phyloP scores from a whole-genome alignment of 108 stramenopile genomes.

The Bacterosira constricta region DNA sequence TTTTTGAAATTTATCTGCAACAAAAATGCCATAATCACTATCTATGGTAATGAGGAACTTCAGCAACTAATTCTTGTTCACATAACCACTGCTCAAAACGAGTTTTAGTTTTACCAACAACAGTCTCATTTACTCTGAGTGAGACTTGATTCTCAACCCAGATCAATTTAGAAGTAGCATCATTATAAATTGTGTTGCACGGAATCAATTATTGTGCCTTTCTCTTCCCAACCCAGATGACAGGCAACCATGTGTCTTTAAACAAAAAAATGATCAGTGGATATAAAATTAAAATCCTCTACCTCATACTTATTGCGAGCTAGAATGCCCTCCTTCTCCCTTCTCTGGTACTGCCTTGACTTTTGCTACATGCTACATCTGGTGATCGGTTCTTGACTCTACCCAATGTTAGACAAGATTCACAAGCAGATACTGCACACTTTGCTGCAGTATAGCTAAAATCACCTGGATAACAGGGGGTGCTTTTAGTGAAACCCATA shows the following conservation, averaged over 20 bases:
- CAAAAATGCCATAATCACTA: constrained; percentile 36
- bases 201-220: not conserved
- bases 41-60: constrained; percentile 28
- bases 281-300: constrained; percentile 27
- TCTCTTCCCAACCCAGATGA: constrained; percentile 37
- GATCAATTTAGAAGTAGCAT: constrained; percentile 20
- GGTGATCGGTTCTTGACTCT: too few relatives aligned
- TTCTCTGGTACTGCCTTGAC: too few relatives aligned
- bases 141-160: constrained; percentile 28
- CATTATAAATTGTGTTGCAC: constrained; percentile 49
- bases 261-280: constrained; percentile 28
- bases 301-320: not conserved
- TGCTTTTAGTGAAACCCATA: too few relatives aligned
- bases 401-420: too few relatives aligned
- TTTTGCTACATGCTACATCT: too few relatives aligned
- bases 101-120: not conserved
- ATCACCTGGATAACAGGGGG: too few relatives aligned
- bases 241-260: constrained; percentile 33
- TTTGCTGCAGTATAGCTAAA: too few relatives aligned
- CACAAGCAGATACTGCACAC: too few relatives aligned
- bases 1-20: not conserved
- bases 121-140: constrained; percentile 33
- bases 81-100: constrained; percentile 27
- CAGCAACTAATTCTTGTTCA: constrained; percentile 8
- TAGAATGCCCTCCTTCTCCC: too few relatives aligned